phyloP scores from a whole-genome alignment of 148 eudicot species.

The Euryodendron excelsum region DNA sequence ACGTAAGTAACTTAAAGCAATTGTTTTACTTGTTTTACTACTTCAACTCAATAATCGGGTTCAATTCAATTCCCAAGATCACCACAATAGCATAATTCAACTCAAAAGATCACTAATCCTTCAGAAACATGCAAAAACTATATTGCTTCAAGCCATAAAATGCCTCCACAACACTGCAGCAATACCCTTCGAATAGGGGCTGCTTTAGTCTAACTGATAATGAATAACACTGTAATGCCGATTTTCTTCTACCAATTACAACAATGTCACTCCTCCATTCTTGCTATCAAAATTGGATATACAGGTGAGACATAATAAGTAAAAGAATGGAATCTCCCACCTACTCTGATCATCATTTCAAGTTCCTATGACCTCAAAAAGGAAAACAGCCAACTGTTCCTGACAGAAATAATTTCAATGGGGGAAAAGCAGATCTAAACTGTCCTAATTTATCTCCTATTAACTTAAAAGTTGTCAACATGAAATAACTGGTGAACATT shows the following conservation, averaged over 20 bases:
- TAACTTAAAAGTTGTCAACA: not conserved
- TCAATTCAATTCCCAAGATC: too few species aligned
- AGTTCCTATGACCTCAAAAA: not conserved
- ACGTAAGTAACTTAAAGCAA: too few species aligned
- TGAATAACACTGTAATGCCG: not conserved
- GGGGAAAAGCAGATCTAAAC: not conserved
- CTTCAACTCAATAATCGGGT: too few species aligned
- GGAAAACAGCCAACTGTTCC: not conserved
- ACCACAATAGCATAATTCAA: too few species aligned
- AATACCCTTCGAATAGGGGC: too few species aligned
- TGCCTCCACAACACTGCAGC: too few species aligned
- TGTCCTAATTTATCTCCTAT: not conserved
- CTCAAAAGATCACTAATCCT: too few species aligned
- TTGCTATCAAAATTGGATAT: slow-evolving; percentile 16
- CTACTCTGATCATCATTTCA: not conserved
- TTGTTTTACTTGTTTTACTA: too few species aligned
- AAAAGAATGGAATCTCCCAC: not conserved
- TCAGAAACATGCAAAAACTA: too few species aligned
- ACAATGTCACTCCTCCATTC: not conserved
- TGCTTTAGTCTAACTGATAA: not conserved
- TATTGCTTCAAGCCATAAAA: too few species aligned
- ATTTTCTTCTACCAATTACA: not conserved
- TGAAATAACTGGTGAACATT: not conserved
- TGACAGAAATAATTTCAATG: not conserved
- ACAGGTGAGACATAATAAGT: not conserved